Conservation (phyloP, 495 filamentous ascomycete species). For the Talaromyces adpressus region DNA sequence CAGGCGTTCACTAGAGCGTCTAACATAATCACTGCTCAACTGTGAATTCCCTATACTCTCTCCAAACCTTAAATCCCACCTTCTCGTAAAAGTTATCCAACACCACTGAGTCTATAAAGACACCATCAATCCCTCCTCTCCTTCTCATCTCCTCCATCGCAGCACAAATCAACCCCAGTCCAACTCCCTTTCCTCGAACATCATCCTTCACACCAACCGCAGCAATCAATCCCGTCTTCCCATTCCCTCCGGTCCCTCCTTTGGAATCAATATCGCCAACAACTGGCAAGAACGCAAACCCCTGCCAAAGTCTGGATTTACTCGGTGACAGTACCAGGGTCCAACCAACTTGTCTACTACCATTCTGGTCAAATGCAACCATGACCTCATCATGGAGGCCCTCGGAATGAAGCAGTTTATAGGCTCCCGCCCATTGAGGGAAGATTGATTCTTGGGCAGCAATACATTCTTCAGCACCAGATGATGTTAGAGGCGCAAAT, state of each 20-base stretch:
- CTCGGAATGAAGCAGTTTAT: background rate
- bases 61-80: constrained; percentile 37
- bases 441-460: constrained; percentile 38
- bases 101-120: constrained; percentile 47
- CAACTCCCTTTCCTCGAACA: constrained; percentile 35
- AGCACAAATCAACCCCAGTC: constrained; percentile 38
- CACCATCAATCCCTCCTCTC: constrained; percentile 35
- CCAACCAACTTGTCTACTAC: constrained; percentile 38
- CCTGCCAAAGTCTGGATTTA: background rate
- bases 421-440: constrained; percentile 25
- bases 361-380: constrained; percentile 33
- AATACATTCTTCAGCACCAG: constrained; percentile 35
- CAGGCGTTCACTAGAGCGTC: too few relatives aligned
- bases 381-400: constrained; percentile 22
- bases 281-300: background rate
- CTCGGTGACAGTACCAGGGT: constrained; percentile 38
- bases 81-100: constrained; percentile 45
- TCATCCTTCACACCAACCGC: constrained; percentile 39
- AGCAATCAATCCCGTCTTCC: constrained; percentile 43
- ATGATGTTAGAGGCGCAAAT: constrained; percentile 31
- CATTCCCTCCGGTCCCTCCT: background rate
- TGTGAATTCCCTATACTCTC: constrained; percentile 26
- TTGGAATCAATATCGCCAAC: background rate
- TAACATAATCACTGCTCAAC: background rate
- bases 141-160: constrained; percentile 42